These are phyloP conservation scores for Solanum hybrid DNA, from an alignment of 305 asterid genomes.

Conservation along the genomic window DNA sequence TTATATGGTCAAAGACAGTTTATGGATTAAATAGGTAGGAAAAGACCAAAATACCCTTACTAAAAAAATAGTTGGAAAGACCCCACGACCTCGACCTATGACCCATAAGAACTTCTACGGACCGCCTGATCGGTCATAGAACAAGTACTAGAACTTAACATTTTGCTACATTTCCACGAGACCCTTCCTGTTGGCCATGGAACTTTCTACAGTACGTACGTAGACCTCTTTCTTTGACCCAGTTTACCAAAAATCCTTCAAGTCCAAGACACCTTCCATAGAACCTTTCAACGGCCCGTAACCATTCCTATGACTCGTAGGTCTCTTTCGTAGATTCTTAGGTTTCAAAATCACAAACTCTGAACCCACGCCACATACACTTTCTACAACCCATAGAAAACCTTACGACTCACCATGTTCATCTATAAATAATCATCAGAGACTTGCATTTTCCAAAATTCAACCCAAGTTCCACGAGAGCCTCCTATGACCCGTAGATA, in stretches of 20 bases:
- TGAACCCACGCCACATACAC: background rate
- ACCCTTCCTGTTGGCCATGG: background rate
- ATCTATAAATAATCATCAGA: too few relatives aligned
- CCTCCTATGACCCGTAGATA: background rate
- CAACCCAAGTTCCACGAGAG: background rate
- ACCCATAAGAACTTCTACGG: background rate
- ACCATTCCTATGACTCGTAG: background rate
- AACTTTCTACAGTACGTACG: background rate
- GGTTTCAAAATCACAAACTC: background rate
- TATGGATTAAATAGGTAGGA: background rate
- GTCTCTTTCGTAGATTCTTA: background rate
- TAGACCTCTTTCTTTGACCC: background rate
- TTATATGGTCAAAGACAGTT: background rate
- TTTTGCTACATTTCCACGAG: background rate
- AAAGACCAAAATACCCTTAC: background rate
- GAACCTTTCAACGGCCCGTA: background rate
- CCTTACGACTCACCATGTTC: background rate
- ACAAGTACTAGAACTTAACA: background rate
- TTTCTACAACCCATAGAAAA: background rate
- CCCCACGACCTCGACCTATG: background rate
- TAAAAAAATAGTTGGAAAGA: background rate
- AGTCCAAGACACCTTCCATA: background rate
- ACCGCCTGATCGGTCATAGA: background rate
- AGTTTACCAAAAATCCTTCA: background rate
- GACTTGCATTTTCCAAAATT: too few relatives aligned